Conservation (phyloP, 805 yeast species). For the Nakazawaea molendinolei region DNA sequence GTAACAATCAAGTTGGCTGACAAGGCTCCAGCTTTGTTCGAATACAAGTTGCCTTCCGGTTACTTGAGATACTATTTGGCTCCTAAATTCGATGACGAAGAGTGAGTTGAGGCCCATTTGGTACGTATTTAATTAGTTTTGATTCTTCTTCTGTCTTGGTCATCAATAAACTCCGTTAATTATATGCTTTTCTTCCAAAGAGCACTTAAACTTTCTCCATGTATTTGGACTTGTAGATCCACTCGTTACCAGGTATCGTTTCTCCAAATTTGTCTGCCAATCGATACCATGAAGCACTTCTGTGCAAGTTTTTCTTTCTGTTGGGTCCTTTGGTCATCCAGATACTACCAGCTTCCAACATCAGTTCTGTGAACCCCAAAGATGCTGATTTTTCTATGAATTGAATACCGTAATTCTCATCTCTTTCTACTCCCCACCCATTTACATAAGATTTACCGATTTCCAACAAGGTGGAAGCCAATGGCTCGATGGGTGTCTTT, state of each 20-base stretch:
- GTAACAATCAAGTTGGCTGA: conserved; percentile 85
- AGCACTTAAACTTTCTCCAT: conserved; percentile 15
- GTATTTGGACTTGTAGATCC: conserved; percentile 73
- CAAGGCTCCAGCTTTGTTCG: conserved; percentile 90
- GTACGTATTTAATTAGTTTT: not conserved
- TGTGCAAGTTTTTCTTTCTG: conserved; percentile 48
- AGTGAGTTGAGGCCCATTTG: conserved; percentile 26
- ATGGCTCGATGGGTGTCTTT: conserved; percentile 33
- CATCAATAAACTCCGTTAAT: not conserved
- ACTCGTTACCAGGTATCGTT: conserved; percentile 57
- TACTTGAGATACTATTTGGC: conserved; percentile 93
- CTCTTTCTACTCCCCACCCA: conserved; percentile 50
- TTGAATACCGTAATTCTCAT: conserved; percentile 50
- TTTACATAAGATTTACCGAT: conserved; percentile 50
- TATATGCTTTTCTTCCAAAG: not conserved
- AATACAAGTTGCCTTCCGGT: conserved; percentile 86
- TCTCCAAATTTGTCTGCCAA: conserved; percentile 58
- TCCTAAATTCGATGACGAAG: conserved; percentile 94
- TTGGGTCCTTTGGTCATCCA: conserved; percentile 52
- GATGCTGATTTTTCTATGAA: conserved; percentile 60
- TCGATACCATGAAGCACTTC: conserved; percentile 69
- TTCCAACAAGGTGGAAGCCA: conserved; percentile 50
- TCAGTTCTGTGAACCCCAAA: conserved; percentile 61
- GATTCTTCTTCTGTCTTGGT: not conserved
- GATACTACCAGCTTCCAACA: conserved; percentile 62